phyloP scores from a whole-genome alignment of 257 asterid species.

The Fraxinus quadrangulata region DNA sequence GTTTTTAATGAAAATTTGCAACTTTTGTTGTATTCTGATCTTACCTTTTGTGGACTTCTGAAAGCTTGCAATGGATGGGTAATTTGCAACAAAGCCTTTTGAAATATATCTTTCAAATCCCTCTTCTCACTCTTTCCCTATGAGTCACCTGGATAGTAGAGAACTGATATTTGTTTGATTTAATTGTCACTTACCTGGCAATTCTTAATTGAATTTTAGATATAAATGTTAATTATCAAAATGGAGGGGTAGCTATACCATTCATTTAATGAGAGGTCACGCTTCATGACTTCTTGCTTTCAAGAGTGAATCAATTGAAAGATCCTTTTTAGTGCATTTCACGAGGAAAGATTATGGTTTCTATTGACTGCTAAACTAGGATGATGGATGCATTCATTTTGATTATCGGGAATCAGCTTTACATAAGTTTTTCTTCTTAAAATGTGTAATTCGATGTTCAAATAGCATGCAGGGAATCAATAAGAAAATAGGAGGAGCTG shows the following conservation, averaged over 20 bases:
- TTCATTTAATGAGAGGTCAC: not conserved
- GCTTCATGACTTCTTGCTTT: not conserved
- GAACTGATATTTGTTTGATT: not conserved
- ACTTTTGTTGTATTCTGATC: not conserved
- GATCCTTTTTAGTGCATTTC: not conserved
- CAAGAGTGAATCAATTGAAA: not conserved
- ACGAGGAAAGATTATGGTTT: not conserved
- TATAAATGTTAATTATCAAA: not conserved
- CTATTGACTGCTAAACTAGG: not conserved
- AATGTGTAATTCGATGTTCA: not conserved
- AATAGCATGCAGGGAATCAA: not conserved
- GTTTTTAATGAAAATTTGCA: not conserved
- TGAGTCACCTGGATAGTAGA: not conserved
- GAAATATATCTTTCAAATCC: not conserved
- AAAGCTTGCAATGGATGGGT: not conserved
- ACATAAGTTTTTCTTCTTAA: not conserved
- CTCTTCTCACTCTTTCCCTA: not conserved
- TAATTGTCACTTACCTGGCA: not conserved
- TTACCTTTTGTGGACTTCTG: not conserved
- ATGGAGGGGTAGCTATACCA: not conserved
- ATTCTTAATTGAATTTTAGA: not conserved
- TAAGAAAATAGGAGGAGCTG: not conserved
- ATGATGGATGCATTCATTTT: not conserved
- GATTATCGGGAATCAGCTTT: not conserved
- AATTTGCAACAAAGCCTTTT: not conserved